Percentiles rank a stretch among this genome's conserved stretches.
phyloP scores from a whole-genome alignment of 768 basidiomycete species.

The Suillus placidus region DNA sequence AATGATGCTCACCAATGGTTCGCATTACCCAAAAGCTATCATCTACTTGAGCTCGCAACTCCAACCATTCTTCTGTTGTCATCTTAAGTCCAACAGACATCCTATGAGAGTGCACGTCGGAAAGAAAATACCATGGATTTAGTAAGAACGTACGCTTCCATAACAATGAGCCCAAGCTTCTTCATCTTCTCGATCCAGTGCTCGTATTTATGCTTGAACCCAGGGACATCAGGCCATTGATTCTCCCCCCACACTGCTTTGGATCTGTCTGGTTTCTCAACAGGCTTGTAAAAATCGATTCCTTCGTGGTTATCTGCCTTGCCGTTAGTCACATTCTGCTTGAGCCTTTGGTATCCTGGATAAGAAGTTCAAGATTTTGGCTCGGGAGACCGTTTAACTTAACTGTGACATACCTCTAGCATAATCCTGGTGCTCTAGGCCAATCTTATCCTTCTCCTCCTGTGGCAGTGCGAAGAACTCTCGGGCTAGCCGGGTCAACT shows the following conservation, averaged over 20 bases:
- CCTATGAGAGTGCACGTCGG: conserved; percentile 38
- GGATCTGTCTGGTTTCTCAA: conserved; percentile 67
- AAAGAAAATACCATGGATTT: neutral
- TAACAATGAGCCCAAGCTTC: conserved; percentile 72
- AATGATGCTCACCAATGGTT: conserved; percentile 58
- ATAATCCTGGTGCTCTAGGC: conserved; percentile 66
- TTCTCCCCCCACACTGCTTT: conserved; percentile 83
- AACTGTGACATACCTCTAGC: conserved; percentile 64
- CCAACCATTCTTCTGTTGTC: conserved; percentile 67
- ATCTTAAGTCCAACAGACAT: conserved; percentile 84
- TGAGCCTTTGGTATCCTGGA: conserved; percentile 76
- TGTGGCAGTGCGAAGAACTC: conserved; percentile 75
- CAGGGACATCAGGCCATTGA: conserved; percentile 71
- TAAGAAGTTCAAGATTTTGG: neutral
- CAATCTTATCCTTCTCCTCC: conserved; percentile 78
- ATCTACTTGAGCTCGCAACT: conserved; percentile 68
- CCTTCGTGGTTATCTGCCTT: conserved; percentile 86
- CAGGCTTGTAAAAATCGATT: conserved; percentile 79
- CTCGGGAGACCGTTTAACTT: conserved; percentile 3
- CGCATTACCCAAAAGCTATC: conserved; percentile 93
- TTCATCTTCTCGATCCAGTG: conserved; percentile 88
- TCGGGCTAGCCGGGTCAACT: conserved; percentile 63
- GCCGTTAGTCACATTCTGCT: conserved; percentile 86
- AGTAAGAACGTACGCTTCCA: conserved; percentile 72
- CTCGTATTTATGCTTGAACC: conserved; percentile 67